A percentile compares a stretch with the other conserved stretches of the same genome.
Evolutionary conservation across 345 rosid genomes (phyloP).

Genomic region (Kernera saxatilis): DNA sequence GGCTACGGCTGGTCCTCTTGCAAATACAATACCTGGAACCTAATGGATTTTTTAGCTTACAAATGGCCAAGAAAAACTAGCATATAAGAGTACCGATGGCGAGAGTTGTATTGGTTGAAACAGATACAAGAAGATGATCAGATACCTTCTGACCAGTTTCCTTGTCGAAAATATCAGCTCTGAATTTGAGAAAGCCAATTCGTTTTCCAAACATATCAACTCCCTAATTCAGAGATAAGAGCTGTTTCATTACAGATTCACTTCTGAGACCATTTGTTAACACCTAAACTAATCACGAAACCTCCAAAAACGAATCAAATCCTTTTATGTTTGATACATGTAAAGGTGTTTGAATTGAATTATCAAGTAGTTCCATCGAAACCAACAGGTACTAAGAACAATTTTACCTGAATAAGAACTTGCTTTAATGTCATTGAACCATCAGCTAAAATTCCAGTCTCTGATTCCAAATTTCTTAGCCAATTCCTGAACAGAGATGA

Average conservation of each 20-base stretch:
- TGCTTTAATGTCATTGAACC: slow-evolving; percentile 49
- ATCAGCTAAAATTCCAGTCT: slow-evolving; percentile 63
- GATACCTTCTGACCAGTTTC: slow-evolving; percentile 69
- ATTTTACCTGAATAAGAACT: slow-evolving; percentile 67
- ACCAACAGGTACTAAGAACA: background rate
- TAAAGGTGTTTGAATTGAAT: too few relatives aligned
- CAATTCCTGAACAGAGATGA: slow-evolving; percentile 77
- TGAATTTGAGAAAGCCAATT: slow-evolving; percentile 83
- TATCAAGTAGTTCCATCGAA: background rate
- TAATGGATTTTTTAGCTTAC: slow-evolving; percentile 40
- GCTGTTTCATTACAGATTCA: background rate
- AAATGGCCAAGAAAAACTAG: background rate
- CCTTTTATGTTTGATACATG: background rate
- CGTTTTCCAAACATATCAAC: slow-evolving; percentile 86
- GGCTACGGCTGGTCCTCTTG: slow-evolving; percentile 88
- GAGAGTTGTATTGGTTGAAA: background rate
- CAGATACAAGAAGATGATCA: slow-evolving; percentile 8
- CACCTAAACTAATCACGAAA: background rate
- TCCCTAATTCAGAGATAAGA: slow-evolving; percentile 40
- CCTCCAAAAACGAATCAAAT: background rate
- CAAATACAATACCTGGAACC: slow-evolving; percentile 97
- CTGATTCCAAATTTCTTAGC: slow-evolving; percentile 69
- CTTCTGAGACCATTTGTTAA: background rate
- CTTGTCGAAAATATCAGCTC: slow-evolving; percentile 62
- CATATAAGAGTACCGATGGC: background rate